Percentiles rank a stretch among this genome's conserved stretches.
phyloP scores from a whole-genome alignment of 2,329 filamentous ascomycete genomes.

The Aspergillus tubingensis region DNA sequence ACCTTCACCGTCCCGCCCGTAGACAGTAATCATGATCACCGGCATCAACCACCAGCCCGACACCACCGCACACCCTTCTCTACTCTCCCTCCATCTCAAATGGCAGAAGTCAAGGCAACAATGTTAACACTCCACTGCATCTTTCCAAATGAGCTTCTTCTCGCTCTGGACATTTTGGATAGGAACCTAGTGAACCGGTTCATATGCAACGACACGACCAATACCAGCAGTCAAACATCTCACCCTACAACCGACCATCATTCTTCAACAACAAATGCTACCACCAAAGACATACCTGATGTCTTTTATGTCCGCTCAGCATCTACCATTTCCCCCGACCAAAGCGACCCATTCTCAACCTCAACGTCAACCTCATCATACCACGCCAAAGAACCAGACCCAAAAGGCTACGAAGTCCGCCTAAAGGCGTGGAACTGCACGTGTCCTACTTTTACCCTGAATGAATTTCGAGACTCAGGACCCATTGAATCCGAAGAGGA shows the following conservation, averaged over 20 bases:
- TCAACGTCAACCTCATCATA: slow-evolving; percentile 19
- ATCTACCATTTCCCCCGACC: slow-evolving; percentile 35
- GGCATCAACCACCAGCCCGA: slow-evolving; percentile 10
- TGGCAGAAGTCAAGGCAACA: slow-evolving; percentile 51
- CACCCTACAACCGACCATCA: no score
- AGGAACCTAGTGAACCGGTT: slow-evolving; percentile 68
- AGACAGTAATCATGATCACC: slow-evolving; percentile 8
- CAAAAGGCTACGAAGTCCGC: slow-evolving; percentile 67
- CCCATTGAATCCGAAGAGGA: slow-evolving; percentile 4
- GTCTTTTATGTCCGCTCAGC: slow-evolving; percentile 69
- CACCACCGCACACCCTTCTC: slow-evolving; percentile 22
- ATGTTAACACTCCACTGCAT: slow-evolving; percentile 82
- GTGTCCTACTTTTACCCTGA: slow-evolving; percentile 80
- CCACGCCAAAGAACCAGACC: slow-evolving; percentile 19
- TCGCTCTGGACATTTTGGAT: slow-evolving; percentile 86
- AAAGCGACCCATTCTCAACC: slow-evolving; percentile 7
- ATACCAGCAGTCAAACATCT: background rate
- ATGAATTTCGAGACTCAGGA: slow-evolving; percentile 60
- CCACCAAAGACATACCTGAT: slow-evolving; percentile 19
- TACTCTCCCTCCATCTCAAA: slow-evolving; percentile 22
- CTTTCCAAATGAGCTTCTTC: slow-evolving; percentile 77
- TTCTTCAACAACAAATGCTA: background rate
- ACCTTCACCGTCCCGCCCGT: slow-evolving; percentile 1
- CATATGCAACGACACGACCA: slow-evolving; percentile 14
- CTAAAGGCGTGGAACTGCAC: slow-evolving; percentile 82